Base-by-base conservation (phyloP, 257 asterid species). In the Misopates orontium region DNA sequence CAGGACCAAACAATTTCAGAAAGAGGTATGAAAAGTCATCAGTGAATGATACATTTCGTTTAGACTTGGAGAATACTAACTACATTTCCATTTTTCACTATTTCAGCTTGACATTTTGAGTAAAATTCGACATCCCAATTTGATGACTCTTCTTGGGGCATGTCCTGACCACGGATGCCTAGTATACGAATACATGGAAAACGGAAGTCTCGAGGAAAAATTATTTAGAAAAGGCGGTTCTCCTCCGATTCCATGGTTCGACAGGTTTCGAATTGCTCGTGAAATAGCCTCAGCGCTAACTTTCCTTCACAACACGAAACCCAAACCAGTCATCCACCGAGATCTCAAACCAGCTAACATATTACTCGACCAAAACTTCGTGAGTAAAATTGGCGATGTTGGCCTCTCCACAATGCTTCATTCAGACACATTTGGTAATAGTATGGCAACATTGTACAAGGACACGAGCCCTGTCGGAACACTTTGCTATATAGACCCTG, bases 341-440 rank as follows among this genome's bases (percentile, higher is more conserved):
- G 88, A 83, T 68, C 64, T 86, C 22, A 83, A 83, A 54, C 90
- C 94, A 10, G 85, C 80, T 25, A 86, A 83, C 72, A 83, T 86
- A 58, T 70, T 83, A 51, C 83, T 86, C 41, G 90, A 81, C 64
- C 82, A 62, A 14, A 81, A 81, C 66, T 66, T 77, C 13, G 82
- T 81, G 21, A 79, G 88, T 74, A 86, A 83, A 64, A 79, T 86
- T 31, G 84, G 90, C 13, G 94, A 83, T 18, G 88, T 83, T 17
- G 94, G 94, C 59, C 73, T 86, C 19, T 80, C 90, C 42, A 77
- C 84, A 1, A 61, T 78, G 78, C 67, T 83, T 25, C 71, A 72
- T 36, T 69, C 72, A 1, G 80, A 72, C 32, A 22, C 78, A 13
- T 16, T 58, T 2, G 58, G 64, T 7, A 28, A 28, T 28, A 28